A percentile compares a stretch with the other conserved stretches of the same genome.
Evolutionary conservation across 2,329 filamentous ascomycete species (phyloP).

Genomic region (Macroventuria anomochaeta): DNA sequence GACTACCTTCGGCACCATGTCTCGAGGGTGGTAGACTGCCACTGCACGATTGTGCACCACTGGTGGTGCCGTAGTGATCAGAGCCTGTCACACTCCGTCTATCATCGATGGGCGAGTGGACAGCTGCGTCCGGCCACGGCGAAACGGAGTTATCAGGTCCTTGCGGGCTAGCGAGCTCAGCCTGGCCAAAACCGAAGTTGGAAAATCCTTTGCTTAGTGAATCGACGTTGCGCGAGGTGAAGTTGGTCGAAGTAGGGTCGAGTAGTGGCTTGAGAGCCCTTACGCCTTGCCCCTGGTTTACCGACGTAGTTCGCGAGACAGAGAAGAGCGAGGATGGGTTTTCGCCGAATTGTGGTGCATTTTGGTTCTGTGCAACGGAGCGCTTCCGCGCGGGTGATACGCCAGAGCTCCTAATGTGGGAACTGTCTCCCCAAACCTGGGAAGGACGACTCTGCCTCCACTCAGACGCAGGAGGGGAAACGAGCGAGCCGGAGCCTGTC

Average conservation of each 20-base stretch:
- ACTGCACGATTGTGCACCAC: slow-evolving; percentile 59
- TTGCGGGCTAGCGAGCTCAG: slow-evolving; percentile 38
- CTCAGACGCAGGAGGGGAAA: slow-evolving; percentile 72
- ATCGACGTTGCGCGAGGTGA: slow-evolving; percentile 40
- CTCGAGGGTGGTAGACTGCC: slow-evolving; percentile 64
- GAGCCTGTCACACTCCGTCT: slow-evolving; percentile 49
- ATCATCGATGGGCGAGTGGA: slow-evolving; percentile 54
- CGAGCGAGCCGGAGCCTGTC: slow-evolving; percentile 72
- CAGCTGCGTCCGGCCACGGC: slow-evolving; percentile 44
- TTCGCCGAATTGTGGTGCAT: slow-evolving; percentile 21
- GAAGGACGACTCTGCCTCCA: slow-evolving; percentile 64
- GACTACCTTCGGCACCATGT: slow-evolving; percentile 53
- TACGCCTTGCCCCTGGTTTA: slow-evolving; percentile 31
- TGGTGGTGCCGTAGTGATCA: slow-evolving; percentile 54
- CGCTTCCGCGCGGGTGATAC: slow-evolving; percentile 48
- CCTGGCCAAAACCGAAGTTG: slow-evolving; percentile 41
- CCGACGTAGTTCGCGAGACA: slow-evolving; percentile 28
- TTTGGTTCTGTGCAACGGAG: slow-evolving; percentile 45
- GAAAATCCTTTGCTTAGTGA: slow-evolving; percentile 42
- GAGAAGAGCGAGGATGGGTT: slow-evolving; percentile 37
- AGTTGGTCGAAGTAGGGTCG: slow-evolving; percentile 43
- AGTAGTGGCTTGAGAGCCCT: slow-evolving; percentile 42
- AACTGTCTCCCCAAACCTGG: slow-evolving; percentile 61
- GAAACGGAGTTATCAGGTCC: slow-evolving; percentile 36
- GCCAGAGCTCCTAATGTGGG: slow-evolving; percentile 45